Conservation (phyloP, 1,139 yeast species). For the Magnusiomyces clavatus region DNA sequence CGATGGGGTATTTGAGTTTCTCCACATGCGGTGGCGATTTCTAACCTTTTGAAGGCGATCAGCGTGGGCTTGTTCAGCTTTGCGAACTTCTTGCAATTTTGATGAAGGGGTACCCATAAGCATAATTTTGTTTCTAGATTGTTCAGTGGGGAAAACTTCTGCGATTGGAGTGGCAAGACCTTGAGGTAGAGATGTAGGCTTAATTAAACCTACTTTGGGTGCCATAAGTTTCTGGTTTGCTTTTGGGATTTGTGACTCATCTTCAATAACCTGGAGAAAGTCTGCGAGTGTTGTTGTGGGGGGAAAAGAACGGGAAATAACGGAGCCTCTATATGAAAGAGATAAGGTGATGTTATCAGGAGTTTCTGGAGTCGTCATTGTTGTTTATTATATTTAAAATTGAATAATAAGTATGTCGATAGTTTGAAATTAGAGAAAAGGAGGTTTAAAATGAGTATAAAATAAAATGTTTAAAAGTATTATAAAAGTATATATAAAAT, state of each 20-base stretch:
- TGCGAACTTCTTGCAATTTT: slow-evolving; percentile 22
- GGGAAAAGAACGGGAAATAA: slow-evolving; percentile 5
- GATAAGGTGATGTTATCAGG: not conserved
- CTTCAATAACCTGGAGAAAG: slow-evolving; percentile 24
- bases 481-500: too few species aligned
- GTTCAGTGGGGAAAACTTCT: slow-evolving; percentile 19
- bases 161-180: slow-evolving; percentile 16
- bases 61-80: slow-evolving; percentile 23
- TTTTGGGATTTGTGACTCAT: slow-evolving; percentile 23
- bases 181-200: slow-evolving; percentile 15
- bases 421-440: not conserved
- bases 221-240: slow-evolving; percentile 28
- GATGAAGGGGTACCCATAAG: slow-evolving; percentile 26
- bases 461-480: too few species aligned
- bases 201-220: slow-evolving; percentile 25
- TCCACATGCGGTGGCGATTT: too few species aligned
- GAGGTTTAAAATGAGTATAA: too few species aligned
- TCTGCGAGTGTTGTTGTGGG: slow-evolving; percentile 16
- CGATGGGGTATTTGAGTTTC: too few species aligned
- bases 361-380: not conserved
- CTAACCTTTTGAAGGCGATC: slow-evolving; percentile 12
- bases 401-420: not conserved
- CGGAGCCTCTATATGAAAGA: slow-evolving; percentile 10
- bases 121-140: slow-evolving; percentile 21
- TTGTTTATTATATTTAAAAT: slow-evolving; percentile 3